Base-by-base conservation (phyloP, 2,329 filamentous ascomycete species). In the Colletotrichum sp. region DNA sequence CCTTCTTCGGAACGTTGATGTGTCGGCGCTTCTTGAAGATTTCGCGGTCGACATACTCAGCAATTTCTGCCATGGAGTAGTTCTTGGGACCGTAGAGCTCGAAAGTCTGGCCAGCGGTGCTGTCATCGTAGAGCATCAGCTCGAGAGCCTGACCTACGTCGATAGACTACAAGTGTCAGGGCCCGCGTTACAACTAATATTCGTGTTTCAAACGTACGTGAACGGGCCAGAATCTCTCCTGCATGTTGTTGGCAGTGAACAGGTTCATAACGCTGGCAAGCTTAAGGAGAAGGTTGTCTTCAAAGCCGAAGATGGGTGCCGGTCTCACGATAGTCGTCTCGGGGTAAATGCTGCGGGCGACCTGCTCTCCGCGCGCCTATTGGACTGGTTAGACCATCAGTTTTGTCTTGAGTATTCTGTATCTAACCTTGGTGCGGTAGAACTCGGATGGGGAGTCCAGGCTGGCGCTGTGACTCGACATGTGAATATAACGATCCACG, bases 321-420 rank as follows among this genome's bases (percentile, higher is more conserved):
- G 97, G 97, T 78, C 97, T 93, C 78, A 99, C 97, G 80, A 99
- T 96, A 61, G 97, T 99, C 21, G 97, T 98, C 87, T 99, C 97
- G 30, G 97, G 97, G 88, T 96, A 99, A 83, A 99, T 96, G 81
- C 91, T 92, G 77, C 96, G 93, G 61, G 93, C 97, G 65, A 98
- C 91, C 83, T 94, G 89, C 88, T 99, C 97, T 79, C 94, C 94
- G 82, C 90, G 91, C 76, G 90, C 96, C 94, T 94, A 77, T 28
- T 16, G 66, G 28, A 36, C 57, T 66, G 81, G 78, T 67, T 48
- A 76, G 18, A 15, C 18, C 32, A 64, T 34, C 18, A 21, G 13
- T 48, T 30, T 5, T 48, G 13, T 58, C 30, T 64, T n/a, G 60
- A 26, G 28, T 30, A 28, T 30, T n/a, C n/a, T 15, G 26, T 18